Base-by-base conservation (phyloP, 257 asterid genomes). In the Solanum ahanhuiri region DNA sequence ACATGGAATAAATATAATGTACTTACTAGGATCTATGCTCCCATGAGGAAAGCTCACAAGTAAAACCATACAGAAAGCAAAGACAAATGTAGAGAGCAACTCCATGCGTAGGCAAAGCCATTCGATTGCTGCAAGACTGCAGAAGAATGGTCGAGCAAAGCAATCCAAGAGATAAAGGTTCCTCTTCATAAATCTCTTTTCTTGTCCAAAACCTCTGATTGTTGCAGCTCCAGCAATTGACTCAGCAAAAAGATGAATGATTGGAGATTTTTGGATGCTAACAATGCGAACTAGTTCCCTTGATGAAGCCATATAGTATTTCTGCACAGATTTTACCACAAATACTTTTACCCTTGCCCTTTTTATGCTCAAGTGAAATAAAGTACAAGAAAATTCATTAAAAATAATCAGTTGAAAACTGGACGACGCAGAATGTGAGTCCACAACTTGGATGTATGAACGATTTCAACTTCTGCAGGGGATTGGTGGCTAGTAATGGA, bases 71-170 rank as follows among this genome's bases (percentile, higher is more conserved):
- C 99, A 97, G 87, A 97, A 97, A 79, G 99, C 98, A 90, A 97
- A 95, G 63, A 95, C 99, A 82, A 94, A 94, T 9, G 99, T 97
- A 1, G 99, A 97, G 63, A 97, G 99, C 91, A 97, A 88, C 90
- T 97, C 99, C 99, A 97, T 97, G 66, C 99, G 96, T 83, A 97
- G 88, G 90, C 99, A 97, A 84, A 97, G 99, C 99, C 99, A 97
- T 90, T 97, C 99, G 48, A 97, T 97, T 86, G 99, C 99, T 58
- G 99, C 94, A 90, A 97, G 93, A 88, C 99, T 94, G 93, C 96
- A 97, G 91, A 97, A 97, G 91, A 93, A 97, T 5, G 99, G 99
- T 3, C 99, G 99, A 89, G 98, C 94, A 92, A 94, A 97, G 93
- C 97, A 95, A 91, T 97, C 99, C 72, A 97, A 98, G 90, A 97